phyloP scores from a whole-genome alignment of 225 moss, liverwort and hornwort species.

The Antitrichia curtipendula region DNA sequence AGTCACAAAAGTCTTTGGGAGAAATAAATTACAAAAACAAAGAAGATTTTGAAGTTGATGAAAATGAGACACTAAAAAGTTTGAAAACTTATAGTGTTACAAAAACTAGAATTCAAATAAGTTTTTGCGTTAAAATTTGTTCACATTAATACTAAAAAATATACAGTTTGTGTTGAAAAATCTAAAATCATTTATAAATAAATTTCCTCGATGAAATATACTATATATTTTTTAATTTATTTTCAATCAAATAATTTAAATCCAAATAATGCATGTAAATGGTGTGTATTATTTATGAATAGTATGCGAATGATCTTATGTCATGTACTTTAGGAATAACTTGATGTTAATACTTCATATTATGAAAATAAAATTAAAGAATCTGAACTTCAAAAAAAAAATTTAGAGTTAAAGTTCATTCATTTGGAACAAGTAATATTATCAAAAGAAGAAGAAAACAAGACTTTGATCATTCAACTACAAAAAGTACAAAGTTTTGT shows the following conservation, averaged over 20 bases:
- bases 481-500: neutral
- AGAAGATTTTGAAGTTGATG: neutral
- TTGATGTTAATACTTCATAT: neutral
- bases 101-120: neutral
- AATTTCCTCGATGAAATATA: too few species aligned
- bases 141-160: neutral
- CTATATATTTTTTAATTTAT: neutral
- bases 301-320: neutral
- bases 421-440: neutral
- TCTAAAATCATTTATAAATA: too few species aligned
- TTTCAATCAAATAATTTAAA: too few species aligned
- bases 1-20: neutral
- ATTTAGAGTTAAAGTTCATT: neutral
- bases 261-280: too few species aligned
- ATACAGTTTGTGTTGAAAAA: fast-evolving
- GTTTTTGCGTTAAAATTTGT: neutral
- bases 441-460: neutral
- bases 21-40: neutral
- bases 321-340: neutral
- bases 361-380: neutral
- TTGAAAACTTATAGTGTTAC: neutral
- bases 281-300: neutral
- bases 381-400: neutral
- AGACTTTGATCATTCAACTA: neutral
- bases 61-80: neutral